Percentiles rank a stretch among this genome's conserved stretches.
Evolutionary conservation across 73 alveolate genomes (phyloP).

Genomic region (Effrenium voratum): DNA sequence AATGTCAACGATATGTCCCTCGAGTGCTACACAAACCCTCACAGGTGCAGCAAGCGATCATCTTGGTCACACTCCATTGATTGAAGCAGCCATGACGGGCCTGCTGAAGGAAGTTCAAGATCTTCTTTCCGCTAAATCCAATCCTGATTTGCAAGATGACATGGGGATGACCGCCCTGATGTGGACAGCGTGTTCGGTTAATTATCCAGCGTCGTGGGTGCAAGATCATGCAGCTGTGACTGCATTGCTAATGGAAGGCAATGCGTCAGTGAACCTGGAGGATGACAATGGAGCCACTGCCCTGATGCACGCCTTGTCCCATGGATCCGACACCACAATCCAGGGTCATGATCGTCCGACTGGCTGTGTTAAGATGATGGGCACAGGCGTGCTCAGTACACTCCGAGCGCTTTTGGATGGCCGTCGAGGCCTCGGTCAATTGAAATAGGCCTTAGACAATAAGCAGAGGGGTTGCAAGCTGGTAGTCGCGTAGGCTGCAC

Average conservation of each 20-base stretch:
- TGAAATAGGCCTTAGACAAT: no score
- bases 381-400: background rate
- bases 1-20: no score
- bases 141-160: constrained; percentile 40
- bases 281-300: constrained; percentile 76
- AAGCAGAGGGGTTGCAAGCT: no score
- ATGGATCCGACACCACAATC: background rate
- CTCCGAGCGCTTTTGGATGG: background rate
- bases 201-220: constrained; percentile 43
- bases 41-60: no score
- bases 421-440: background rate
- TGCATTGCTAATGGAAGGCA: constrained; percentile 7
- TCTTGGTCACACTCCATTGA: constrained; percentile 32
- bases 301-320: constrained; percentile 39
- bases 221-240: constrained; percentile 10
- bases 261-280: constrained; percentile 43
- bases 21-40: no score
- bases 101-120: constrained; percentile 25
- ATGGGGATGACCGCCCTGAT: constrained; percentile 78
- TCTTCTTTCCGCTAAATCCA: background rate
- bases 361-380: background rate
- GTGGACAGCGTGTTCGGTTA: constrained; percentile 62
- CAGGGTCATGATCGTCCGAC: background rate
- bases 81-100: constrained; percentile 74
- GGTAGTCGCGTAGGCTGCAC: no score